A percentile compares a stretch with the other conserved stretches of the same genome.
Evolutionary conservation across 768 basidiomycete species (phyloP).

Genomic region (Auriscalpium orientale): DNA sequence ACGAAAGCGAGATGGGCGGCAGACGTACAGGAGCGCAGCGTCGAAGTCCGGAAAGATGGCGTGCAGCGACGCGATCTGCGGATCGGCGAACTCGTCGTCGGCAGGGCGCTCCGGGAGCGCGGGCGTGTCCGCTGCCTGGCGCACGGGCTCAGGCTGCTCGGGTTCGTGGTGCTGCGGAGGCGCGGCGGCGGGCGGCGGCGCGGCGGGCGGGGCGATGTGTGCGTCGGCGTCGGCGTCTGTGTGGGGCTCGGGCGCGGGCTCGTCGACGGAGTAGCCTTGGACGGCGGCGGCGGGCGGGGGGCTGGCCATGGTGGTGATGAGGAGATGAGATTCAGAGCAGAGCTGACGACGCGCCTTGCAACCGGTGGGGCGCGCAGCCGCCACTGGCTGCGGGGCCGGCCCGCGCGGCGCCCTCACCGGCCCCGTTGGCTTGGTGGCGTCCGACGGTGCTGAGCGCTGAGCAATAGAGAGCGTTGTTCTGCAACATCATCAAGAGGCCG

Average conservation of each 20-base stretch:
- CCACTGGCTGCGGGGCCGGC: no score
- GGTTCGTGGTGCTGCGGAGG: not conserved
- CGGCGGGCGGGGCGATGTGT: not conserved
- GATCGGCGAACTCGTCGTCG: constrained; percentile 13
- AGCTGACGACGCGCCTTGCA: no score
- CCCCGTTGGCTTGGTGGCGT: no score
- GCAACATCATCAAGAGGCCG: no score
- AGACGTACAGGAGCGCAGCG: constrained; percentile 9
- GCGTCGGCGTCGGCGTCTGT: not conserved
- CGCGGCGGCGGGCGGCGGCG: not conserved
- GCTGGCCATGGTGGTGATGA: no score
- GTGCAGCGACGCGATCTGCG: constrained; percentile 12
- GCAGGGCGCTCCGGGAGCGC: not conserved
- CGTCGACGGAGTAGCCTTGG: not conserved
- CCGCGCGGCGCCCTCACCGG: no score
- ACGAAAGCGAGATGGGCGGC: no score
- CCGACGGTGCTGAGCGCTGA: no score
- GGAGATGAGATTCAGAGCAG: no score
- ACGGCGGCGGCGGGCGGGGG: no score
- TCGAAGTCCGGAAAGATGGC: constrained; percentile 17
- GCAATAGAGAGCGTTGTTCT: no score
- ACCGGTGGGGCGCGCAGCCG: no score
- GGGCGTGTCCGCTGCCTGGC: not conserved
- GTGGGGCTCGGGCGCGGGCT: not conserved
- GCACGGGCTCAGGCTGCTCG: not conserved